A percentile compares a stretch with the other conserved stretches of the same genome.
Conservation (phyloP, 257 asterid species). For the Knoxia roxburghii region DNA sequence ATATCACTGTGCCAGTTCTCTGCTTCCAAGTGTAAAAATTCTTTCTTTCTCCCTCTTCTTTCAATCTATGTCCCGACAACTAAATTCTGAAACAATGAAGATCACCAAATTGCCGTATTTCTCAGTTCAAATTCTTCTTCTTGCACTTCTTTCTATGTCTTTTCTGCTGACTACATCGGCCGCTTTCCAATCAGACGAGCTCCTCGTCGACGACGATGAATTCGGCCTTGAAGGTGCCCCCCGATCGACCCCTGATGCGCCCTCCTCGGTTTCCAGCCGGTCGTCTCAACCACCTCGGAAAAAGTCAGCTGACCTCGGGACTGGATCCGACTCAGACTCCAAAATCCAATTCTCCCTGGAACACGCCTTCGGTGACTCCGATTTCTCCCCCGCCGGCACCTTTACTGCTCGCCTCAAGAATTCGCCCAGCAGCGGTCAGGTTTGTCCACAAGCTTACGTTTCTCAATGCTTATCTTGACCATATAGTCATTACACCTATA, state of each 20-base stretch:
- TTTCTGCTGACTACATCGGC: conserved; percentile 26
- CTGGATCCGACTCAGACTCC: conserved; percentile 70
- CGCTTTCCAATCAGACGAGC: conserved; percentile 88
- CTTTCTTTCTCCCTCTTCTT: background rate
- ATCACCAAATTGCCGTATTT: background rate
- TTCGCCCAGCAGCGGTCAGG: conserved; percentile 80
- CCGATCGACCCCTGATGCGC: conserved; percentile 21
- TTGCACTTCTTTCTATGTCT: conserved; percentile 16
- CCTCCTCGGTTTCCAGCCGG: conserved; percentile 21
- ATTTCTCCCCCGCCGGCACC: conserved; percentile 78
- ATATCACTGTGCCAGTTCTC: no score
- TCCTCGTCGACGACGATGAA: conserved; percentile 77
- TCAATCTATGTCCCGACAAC: background rate
- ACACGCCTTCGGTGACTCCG: conserved; percentile 88
- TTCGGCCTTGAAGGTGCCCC: conserved; percentile 70
- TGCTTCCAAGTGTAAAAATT: background rate
- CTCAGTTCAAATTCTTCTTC: background rate
- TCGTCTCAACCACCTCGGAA: conserved; percentile 39
- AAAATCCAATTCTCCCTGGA: conserved; percentile 75
- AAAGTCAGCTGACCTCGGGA: conserved; percentile 36
- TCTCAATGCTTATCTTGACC: background rate
- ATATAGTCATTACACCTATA: background rate
- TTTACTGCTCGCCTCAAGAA: conserved; percentile 88
- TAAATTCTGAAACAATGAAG: background rate
- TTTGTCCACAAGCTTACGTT: conserved; percentile 13